Evolutionary conservation across 768 basidiomycete genomes (phyloP).

Genomic region (Rhodotorula babjevae): DNA sequence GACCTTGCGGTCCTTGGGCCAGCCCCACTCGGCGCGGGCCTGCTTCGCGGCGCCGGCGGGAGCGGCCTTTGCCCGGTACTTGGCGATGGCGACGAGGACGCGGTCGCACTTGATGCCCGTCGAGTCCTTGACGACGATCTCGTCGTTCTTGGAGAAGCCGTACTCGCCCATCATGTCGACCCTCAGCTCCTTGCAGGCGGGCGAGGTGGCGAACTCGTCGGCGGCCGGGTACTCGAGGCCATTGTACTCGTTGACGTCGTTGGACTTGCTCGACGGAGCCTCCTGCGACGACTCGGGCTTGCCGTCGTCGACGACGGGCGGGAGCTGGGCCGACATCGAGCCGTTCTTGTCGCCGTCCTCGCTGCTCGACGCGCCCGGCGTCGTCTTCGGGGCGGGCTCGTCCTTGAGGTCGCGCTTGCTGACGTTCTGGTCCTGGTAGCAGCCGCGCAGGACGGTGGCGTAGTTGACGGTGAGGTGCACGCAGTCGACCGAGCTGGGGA

Average conservation of each 20-base stretch:
- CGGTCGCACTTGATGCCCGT: not conserved
- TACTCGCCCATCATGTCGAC: not conserved
- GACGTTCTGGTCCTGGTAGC: too few species aligned
- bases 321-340: not conserved
- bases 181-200: not conserved
- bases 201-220: not conserved
- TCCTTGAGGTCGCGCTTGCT: too few species aligned
- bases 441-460: not conserved
- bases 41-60: not conserved
- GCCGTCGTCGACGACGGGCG: too few species aligned
- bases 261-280: not conserved
- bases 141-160: not conserved
- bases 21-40: not conserved
- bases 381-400: too few species aligned
- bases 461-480: too few species aligned
- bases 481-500: not conserved
- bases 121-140: not conserved
- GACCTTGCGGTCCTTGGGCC: not conserved
- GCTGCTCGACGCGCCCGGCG: too few species aligned
- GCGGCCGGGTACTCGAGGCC: not conserved
- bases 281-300: too few species aligned
- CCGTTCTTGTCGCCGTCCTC: not conserved
- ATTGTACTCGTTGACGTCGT: too few species aligned
- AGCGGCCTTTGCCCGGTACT: not conserved
- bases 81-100: not conserved